A percentile compares a stretch with the other conserved stretches of the same genome.
Evolutionary conservation across 345 rosid genomes (phyloP).

Genomic region (Dipteronia dyeriana): DNA sequence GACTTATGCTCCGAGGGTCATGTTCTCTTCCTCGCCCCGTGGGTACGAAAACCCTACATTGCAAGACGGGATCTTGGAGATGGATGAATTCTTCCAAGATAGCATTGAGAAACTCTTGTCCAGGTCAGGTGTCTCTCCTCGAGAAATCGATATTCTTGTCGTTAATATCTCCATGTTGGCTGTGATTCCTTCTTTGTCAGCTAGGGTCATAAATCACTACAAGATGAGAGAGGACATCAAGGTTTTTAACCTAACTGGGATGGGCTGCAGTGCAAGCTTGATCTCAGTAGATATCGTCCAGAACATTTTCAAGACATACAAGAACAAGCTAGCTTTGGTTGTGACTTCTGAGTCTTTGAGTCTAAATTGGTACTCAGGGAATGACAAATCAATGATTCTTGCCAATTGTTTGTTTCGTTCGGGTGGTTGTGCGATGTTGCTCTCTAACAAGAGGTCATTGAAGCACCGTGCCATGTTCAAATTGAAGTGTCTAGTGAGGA

Average conservation of each 20-base stretch:
- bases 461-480: conserved; percentile 57
- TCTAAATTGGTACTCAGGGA: conserved; percentile 87
- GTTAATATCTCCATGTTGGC: conserved; percentile 85
- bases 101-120: conserved; percentile 58
- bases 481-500: conserved; percentile 71
- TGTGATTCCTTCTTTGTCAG: conserved; percentile 55
- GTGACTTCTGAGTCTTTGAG: conserved; percentile 79
- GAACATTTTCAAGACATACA: conserved; percentile 52
- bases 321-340: conserved; percentile 56
- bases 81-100: conserved; percentile 80
- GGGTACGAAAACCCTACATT: conserved; percentile 59
- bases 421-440: conserved; percentile 76
- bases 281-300: conserved; percentile 70
- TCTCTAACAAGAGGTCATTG: conserved; percentile 65
- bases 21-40: conserved; percentile 38
- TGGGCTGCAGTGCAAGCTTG: conserved; percentile 95
- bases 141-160: conserved; percentile 70
- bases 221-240: conserved; percentile 75
- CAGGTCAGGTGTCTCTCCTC: conserved; percentile 62
- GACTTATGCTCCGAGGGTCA: conserved; percentile 65
- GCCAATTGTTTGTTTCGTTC: conserved; percentile 79
- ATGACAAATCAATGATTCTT: conserved; percentile 81
- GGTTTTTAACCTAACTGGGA: conserved; percentile 68
- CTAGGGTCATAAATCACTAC: conserved; percentile 72
- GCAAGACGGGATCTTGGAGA: conserved; percentile 65